Evolutionary conservation across 768 basidiomycete genomes (phyloP), one percentile per base, ranked within the genome.

Genomic region (Lactarius hatsudake): DNA sequence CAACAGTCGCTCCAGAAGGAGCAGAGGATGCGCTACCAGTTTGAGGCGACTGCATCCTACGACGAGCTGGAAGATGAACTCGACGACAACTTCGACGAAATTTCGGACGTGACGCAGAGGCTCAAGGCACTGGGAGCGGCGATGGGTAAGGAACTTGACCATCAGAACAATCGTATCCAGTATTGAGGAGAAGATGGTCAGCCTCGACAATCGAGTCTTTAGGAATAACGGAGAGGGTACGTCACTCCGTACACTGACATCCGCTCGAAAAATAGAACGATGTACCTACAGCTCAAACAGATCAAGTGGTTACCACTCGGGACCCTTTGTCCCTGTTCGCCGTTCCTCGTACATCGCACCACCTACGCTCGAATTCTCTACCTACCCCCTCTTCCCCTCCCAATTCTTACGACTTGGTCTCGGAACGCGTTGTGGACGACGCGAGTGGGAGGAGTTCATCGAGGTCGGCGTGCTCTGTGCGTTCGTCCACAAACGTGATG

Each of bases 41-140:
- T 98, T 73, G 96, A 99, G 71, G 87, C 87, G 32, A 90, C 86
- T 42, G 93, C 84, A 3, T 93, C 90, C 6, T 97, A 99, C 73
- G 95, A 98, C 72, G 94, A 96, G 78, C 71, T 96, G 1, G 96
- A 99, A 79, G 90, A 98, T 72, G 95, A 98, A 78, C 73, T 99
- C 43, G 96, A 98, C 73, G 86, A 84, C 70, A 98, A 98, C 76
- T 79, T 99, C 30, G 87, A 92, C 74, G 94, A 96, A 76, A 90
- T 96, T 66, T 79, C 85, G 42, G 87, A 87, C 59, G 85, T 89
- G 61, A 86, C 91, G 2, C 91, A 88, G 78, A 81, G 86, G 56
- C 81, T 97, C 67, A 93, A 91, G 77, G 86, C 87, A 3, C 79
- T 96, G 23, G 92, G 90, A 7, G 82, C 82, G 68, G 87, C 90